Base-by-base conservation (phyloP, 2,329 filamentous ascomycete species). In the Monilinia polystroma region DNA sequence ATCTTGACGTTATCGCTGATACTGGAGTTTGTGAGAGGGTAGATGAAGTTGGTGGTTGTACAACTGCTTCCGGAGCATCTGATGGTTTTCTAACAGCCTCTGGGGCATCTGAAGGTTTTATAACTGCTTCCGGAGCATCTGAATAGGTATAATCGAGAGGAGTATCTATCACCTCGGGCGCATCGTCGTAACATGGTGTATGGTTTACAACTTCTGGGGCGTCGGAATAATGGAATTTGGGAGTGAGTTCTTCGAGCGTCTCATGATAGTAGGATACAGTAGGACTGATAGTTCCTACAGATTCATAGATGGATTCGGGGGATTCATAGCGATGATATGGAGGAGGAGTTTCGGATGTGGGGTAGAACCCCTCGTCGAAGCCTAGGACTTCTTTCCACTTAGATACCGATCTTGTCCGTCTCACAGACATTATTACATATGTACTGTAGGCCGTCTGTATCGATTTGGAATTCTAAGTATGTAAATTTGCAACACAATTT, bases 341-440 rank as follows among this genome's bases (percentile, higher is more conserved):
- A 45, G 65, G 59, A 64, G 65, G 56, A 56, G 43, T 64, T 57
- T 51, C 53, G 65, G 56, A 57, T 64, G 53, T 43, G 66, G 53
- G 56, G 64, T 58, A 49, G 57, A 63, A 45, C 60, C 68, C 71
- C 56, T 75, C 72, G 64, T 74, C 72, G 67, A 74, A 74, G n/a
- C 73, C 73, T 4, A 74, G 66, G 38, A 75, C 72, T 53, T 74
- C 71, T 69, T 74, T 75, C 73, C 72, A 75, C 60, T 75, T 74
- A 51, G 66, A 70, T 59, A 68, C 64, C 55, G 73, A 72, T 53
- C 68, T 70, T 57, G 69, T 68, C 10, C 72, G 69, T 56, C 68
- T 64, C 69, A 71, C 64, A 54, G 64, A 62, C 64, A 66, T 66
- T 16, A 45, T 66, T 38, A 49, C 63, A 58, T 59, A 23, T 35